Base-by-base conservation (phyloP, 768 basidiomycete genomes). In the Lentinus brumalis region DNA sequence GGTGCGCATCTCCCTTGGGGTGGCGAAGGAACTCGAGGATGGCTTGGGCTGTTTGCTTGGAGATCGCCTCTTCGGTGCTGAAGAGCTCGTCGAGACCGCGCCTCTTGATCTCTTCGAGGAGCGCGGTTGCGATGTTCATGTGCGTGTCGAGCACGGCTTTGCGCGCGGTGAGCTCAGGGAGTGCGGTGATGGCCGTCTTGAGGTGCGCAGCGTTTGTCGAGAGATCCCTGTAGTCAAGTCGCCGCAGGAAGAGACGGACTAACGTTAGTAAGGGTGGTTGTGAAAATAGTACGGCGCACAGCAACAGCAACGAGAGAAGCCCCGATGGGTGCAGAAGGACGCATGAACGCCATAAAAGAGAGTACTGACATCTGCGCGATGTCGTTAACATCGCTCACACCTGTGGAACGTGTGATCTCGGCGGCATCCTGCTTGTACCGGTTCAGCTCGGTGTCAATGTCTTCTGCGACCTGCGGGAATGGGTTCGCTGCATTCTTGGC, bases 391-490 rank as follows among this genome's bases (percentile, higher is more conserved):
- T 98, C 94, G 70, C 91, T 94, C 58, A 99, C 91, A 30, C 97
- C 97, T 0, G 97, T 98, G 51, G 91, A 93, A 53, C 96, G 82
- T 8, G 97, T 99, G 58, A 99, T 90, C 73, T 99, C 97, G 16
- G 94, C 94, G 5, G 97, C 95, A 68, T 99, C 97, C 69, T 91
- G 86, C 78, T 98, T 98, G 70, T 90, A 96, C 75, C 88, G 87
- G 75, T 89, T 94, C 66, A 98, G 76, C 73, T 98, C 97, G 6
- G 81, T 68, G 69, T 99, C 94, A 54, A 99, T 98, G 64, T 98
- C 96, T 71, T 97, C 97, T 2, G 97, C 96, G 4, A 99, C 97
- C 66, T 97, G 93, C 41, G 97, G 97, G 81, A 99, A 99, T 5
- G 96, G 96, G 61, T 91, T 93, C 8, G 92, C 88, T 1, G 96